These are phyloP conservation scores for Komagataea norvegica DNA, from an alignment of 1,139 yeast species.

Conservation along the genomic window DNA sequence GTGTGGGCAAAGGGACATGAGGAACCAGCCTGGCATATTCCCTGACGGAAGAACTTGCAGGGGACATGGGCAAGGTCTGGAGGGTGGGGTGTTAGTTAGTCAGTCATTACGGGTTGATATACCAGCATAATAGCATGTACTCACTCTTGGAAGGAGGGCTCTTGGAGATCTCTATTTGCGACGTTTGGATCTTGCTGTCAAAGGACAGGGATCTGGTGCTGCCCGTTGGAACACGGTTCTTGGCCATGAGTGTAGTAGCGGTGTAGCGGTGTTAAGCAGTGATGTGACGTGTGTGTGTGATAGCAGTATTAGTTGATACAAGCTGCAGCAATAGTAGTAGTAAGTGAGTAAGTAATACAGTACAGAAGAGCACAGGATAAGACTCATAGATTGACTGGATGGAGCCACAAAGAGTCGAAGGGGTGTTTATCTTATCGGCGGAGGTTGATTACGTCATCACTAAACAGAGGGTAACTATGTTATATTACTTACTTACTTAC, in stretches of 20 bases:
- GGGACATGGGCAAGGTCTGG: slow-evolving; percentile 82
- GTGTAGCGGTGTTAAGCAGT: too few species aligned
- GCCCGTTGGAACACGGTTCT: slow-evolving; percentile 6
- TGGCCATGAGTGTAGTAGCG: slow-evolving; percentile 2
- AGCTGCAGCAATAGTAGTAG: too few species aligned
- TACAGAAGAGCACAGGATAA: too few species aligned
- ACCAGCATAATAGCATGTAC: too few species aligned
- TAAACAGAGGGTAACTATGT: slow-evolving; percentile 3
- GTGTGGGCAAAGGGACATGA: slow-evolving; percentile 91
- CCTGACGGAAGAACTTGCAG: slow-evolving; percentile 86
- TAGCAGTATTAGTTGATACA: too few species aligned
- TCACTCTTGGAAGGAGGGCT: slow-evolving; percentile 26
- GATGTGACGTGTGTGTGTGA: too few species aligned
- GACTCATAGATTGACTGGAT: too few species aligned
- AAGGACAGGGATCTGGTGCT: slow-evolving; percentile 15
- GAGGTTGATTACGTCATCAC: too few species aligned
- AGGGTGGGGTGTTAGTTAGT: slow-evolving; percentile 4
- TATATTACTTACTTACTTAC: neutral
- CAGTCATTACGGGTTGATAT: neutral
- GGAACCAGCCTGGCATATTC: slow-evolving; percentile 89
- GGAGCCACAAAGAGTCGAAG: too few species aligned
- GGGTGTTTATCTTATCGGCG: too few species aligned
- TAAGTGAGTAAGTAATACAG: too few species aligned
- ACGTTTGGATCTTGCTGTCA: slow-evolving; percentile 11
- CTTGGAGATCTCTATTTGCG: slow-evolving; percentile 21